phyloP scores from a whole-genome alignment of 495 filamentous ascomycete species.

The Neurospora sp. region DNA sequence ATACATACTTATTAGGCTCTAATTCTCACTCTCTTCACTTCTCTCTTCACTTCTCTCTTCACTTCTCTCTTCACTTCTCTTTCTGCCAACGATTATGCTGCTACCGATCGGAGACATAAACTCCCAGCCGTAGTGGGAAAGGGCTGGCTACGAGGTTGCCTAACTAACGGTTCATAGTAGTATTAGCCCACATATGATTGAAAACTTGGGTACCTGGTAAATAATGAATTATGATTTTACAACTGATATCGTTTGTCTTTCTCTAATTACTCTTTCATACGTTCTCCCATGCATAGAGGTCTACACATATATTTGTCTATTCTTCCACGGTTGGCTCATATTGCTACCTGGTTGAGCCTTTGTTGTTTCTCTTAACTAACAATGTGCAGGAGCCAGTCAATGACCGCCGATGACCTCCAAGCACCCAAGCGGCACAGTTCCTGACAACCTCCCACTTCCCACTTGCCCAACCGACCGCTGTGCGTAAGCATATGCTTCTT shows the following conservation, averaged over 20 bases:
- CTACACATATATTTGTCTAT: neutral
- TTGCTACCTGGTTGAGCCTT: neutral
- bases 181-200: neutral
- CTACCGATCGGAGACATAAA: neutral
- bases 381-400: neutral
- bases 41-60: neutral
- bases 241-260: too few relatives aligned
- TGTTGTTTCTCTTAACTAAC: neutral
- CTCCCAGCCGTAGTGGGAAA: neutral
- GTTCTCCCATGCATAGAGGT: neutral
- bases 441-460: neutral
- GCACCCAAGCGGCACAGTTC: neutral
- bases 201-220: neutral
- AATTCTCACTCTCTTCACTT: neutral
- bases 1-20: neutral
- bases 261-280: neutral
- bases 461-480: neutral
- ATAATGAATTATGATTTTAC: neutral
- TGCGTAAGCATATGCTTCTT: neutral
- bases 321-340: neutral
- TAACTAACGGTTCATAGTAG: neutral
- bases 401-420: neutral
- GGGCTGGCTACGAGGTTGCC: neutral
- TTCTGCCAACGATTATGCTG: neutral
- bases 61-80: neutral